A percentile compares a stretch with the other conserved stretches of the same genome.
Evolutionary conservation across 1,139 yeast species (phyloP).

Genomic region (Sugiyamaella novakii): DNA sequence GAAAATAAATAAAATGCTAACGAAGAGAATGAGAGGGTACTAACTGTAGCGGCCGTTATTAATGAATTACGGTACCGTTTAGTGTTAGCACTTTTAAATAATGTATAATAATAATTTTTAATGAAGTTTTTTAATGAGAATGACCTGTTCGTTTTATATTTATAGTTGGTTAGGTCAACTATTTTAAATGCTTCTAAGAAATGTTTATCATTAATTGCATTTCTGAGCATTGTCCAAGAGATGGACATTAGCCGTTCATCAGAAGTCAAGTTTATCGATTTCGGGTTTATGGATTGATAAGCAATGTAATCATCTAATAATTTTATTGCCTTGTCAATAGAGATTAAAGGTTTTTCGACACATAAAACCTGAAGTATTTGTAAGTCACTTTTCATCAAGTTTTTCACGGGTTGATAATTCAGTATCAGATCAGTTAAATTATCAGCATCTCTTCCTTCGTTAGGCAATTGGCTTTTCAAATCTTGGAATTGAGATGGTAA

Average conservation of each 20-base stretch:
- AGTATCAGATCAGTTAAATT: slow-evolving; percentile 11
- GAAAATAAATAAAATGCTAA: neutral
- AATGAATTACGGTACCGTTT: too few relatives aligned
- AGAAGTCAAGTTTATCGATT: neutral
- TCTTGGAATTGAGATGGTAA: slow-evolving; percentile 10
- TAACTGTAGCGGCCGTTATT: neutral
- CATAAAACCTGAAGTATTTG: slow-evolving; percentile 7
- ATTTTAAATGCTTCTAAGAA: slow-evolving; percentile 18
- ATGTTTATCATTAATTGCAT: slow-evolving; percentile 17
- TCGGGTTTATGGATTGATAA: too few relatives aligned
- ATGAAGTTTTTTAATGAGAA: too few relatives aligned
- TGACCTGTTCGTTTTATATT: too few relatives aligned
- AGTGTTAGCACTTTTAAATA: neutral
- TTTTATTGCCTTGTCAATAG: slow-evolving; percentile 7
- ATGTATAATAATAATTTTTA: neutral
- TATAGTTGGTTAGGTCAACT: slow-evolving; percentile 14
- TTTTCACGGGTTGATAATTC: slow-evolving; percentile 11
- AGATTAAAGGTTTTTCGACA: neutral
- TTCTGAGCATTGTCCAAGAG: slow-evolving; percentile 17
- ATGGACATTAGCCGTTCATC: neutral
- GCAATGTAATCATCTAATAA: neutral
- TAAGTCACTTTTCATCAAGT: neutral
- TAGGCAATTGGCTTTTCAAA: slow-evolving; percentile 2
- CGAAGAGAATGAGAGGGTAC: neutral
- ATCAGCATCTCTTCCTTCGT: neutral